phyloP scores from a whole-genome alignment of 1,284 basidiomycete genomes.

The Malassezia equina region DNA sequence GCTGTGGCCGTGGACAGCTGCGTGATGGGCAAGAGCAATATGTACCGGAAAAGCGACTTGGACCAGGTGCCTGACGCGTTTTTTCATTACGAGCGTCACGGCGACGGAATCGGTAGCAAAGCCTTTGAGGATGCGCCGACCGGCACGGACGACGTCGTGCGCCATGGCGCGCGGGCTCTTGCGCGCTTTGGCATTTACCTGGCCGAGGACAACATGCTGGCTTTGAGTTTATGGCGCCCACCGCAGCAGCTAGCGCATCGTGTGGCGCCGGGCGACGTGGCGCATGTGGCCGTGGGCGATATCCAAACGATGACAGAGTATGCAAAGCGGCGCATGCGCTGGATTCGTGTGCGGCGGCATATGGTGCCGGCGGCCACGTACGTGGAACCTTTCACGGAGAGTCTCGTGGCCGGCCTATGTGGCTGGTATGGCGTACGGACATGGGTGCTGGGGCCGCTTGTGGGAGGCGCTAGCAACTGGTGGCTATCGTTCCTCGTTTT shows the following conservation, averaged over 20 bases:
- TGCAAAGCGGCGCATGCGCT: constrained; percentile 39
- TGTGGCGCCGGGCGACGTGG: constrained; percentile 30
- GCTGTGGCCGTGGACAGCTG: constrained; percentile 76
- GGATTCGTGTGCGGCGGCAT: constrained; percentile 45
- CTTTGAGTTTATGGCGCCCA: constrained; percentile 34
- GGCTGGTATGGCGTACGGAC: constrained; percentile 27
- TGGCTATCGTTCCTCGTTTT: constrained; percentile 5
- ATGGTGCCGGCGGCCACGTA: constrained; percentile 42
- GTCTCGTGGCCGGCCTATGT: constrained; percentile 33
- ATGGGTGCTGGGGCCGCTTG: constrained; percentile 13
- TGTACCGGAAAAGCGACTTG: constrained; percentile 81
- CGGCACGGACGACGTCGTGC: constrained; percentile 1
- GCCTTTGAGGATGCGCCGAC: constrained; percentile 28
- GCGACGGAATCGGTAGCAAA: constrained; percentile 32
- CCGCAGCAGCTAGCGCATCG: constrained; percentile 34
- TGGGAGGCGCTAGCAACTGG: background rate
- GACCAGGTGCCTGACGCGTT: constrained; percentile 52
- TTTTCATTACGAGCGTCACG: constrained; percentile 27
- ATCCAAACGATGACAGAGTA: constrained; percentile 41
- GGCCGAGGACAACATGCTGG: constrained; percentile 48
- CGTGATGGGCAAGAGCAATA: constrained; percentile 90
- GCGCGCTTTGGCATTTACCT: constrained; percentile 46
- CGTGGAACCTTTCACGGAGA: constrained; percentile 44
- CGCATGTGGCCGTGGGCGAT: constrained; percentile 41
- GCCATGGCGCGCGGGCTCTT: constrained; percentile 24